Conservation (phyloP, 2,329 filamentous ascomycete species). For the Stromatinia cepivora region DNA sequence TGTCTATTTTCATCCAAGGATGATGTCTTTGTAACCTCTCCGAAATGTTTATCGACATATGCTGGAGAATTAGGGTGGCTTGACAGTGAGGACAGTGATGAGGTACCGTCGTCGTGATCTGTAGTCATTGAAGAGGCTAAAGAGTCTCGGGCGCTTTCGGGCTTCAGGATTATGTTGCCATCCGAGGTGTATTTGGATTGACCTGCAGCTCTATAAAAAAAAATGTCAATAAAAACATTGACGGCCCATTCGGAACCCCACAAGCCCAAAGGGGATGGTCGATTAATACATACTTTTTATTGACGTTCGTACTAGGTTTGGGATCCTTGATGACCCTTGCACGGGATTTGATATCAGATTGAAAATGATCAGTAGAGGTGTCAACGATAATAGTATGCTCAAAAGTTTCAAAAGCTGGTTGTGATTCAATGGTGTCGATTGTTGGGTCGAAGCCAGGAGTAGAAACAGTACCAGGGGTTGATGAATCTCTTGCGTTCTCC, state of each 20-base stretch:
- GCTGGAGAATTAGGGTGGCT: conserved; percentile 65
- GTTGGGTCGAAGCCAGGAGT: conserved; percentile 35
- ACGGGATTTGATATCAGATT: conserved; percentile 27
- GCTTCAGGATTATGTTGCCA: conserved; percentile 37
- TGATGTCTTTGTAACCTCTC: conserved; percentile 33
- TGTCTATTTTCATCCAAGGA: conserved; percentile 39
- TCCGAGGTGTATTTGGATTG: conserved; percentile 31
- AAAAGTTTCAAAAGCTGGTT: conserved; percentile 28
- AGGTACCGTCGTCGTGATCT: conserved; percentile 51
- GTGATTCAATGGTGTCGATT: conserved; percentile 29
- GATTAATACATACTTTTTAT: conserved; percentile 37
- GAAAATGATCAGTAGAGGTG: conserved; percentile 27
- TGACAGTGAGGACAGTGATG: conserved; percentile 54
- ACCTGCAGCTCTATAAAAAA: conserved; percentile 32
- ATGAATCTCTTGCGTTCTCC: conserved; percentile 34
- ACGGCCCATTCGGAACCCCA: not conserved
- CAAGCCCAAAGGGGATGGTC: conserved; percentile 20
- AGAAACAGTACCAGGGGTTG: conserved; percentile 37
- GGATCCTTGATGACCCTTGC: conserved; percentile 26
- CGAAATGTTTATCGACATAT: conserved; percentile 47
- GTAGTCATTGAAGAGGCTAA: conserved; percentile 56
- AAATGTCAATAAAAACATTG: conserved; percentile 31
- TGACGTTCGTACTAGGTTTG: conserved; percentile 29
- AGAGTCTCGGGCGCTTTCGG: conserved; percentile 44
- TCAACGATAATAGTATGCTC: conserved; percentile 37